A percentile compares a stretch with the other conserved stretches of the same genome.
These are phyloP conservation scores for Wickerhamomyces sp. DNA, from an alignment of 1,139 yeast species.

Conservation along the genomic window DNA sequence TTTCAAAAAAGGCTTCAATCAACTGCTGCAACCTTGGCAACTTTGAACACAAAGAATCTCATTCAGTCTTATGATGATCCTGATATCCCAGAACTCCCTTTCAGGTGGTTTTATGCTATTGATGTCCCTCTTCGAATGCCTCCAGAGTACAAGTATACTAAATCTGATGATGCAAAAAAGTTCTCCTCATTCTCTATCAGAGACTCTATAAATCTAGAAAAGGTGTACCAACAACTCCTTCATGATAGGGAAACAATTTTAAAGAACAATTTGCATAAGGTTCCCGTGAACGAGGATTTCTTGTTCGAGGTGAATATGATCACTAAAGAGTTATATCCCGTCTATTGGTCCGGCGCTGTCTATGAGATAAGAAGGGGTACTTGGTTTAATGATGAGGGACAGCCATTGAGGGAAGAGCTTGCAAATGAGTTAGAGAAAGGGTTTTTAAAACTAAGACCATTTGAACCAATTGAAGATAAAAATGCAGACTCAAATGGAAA, in stretches of 20 bases:
- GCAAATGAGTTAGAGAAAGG: constrained; percentile 59
- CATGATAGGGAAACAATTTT: constrained; percentile 4
- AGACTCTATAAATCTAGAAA: constrained; percentile 63
- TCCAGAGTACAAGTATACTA: constrained; percentile 45
- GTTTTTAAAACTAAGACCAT: constrained; percentile 31
- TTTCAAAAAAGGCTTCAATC: constrained; percentile 1
- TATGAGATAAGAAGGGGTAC: constrained; percentile 81
- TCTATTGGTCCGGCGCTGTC: constrained; percentile 87
- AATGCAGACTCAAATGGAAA: background rate
- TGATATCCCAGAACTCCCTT: constrained; percentile 8
- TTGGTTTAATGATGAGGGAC: constrained; percentile 68
- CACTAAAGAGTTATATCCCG: constrained; percentile 54
- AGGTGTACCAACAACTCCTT: constrained; percentile 31
- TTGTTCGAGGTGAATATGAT: constrained; percentile 67
- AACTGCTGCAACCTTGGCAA: background rate
- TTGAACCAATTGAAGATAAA: constrained; percentile 6
- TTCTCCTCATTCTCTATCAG: constrained; percentile 64
- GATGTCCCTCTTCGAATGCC: constrained; percentile 75
- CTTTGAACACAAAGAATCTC: background rate
- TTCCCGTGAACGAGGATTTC: constrained; percentile 78
- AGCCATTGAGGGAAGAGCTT: constrained; percentile 51
- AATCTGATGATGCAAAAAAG: constrained; percentile 47
- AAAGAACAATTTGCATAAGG: constrained; percentile 13
- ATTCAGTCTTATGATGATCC: constrained; percentile 5
- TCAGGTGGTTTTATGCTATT: constrained; percentile 75